Base-by-base conservation (phyloP, 768 basidiomycete genomes). In the Dioszegia crocea region DNA sequence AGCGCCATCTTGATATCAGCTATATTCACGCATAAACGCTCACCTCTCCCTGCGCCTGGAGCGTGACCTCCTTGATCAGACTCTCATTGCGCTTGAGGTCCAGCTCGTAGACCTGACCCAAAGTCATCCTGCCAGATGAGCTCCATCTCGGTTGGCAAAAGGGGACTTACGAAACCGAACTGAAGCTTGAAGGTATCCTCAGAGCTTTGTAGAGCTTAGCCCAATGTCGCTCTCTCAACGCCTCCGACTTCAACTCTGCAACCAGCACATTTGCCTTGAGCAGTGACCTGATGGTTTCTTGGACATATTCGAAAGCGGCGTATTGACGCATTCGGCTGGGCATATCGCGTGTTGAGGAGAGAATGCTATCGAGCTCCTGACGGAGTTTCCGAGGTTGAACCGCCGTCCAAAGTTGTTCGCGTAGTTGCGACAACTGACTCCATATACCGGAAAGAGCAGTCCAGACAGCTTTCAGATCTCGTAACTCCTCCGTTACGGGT, bases 251-350 rank as follows among this genome's bases (percentile, higher is more conserved):
- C 70, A 99, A 80, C 78, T 99, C 96, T 16, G 85, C 85, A n/a
- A 99, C 82, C 64, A 96, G 80, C 0, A 86, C 75, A 75, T 99
- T 98, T 36, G 88, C 86, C 79, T 96, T 98, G 64, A 97, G 82
- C 47, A 92, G 81, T 12, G 86, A 84, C 44, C 88, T 84, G 54
- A 99, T 81, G 21, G 87, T 83, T 41, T 99, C 94, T 72, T 98
- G 93, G 1, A 98, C 91, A 75, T 89, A 93, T 81, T 98, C 96
- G 72, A 97, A 99, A 0, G 96, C 96, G 9, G 92, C 90, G 76
- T 99, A 99, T 74, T 99, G 96, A 53, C 96, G 84, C 96, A 98
- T 99, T 61, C 93, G 83, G 36, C 90, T 94, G 0, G 96, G 96
- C 94, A 99, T 97, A 47, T 98, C 94, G 80, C 92, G 90, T 23